Percentiles rank a stretch among this genome's conserved stretches.
phyloP scores from a whole-genome alignment of 768 basidiomycete genomes.

The Xerocomus spinulosus region DNA sequence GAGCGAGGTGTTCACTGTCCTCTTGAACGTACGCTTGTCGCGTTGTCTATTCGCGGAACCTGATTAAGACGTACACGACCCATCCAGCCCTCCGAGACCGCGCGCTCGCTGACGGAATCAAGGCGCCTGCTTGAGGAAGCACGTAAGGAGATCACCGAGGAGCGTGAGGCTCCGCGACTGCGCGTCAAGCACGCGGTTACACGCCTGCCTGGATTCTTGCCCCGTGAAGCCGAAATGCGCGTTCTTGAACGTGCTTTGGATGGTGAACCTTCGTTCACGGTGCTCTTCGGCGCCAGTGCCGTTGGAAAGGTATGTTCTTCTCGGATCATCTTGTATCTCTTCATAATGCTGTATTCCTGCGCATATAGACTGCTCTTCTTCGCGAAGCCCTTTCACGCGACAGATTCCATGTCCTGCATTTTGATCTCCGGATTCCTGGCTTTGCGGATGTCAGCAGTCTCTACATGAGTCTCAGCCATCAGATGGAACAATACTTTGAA shows the following conservation, averaged over 20 bases:
- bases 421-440: slow-evolving; percentile 79
- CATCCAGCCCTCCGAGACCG: slow-evolving; percentile 67
- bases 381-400: slow-evolving; percentile 69
- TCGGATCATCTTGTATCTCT: neutral
- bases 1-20: slow-evolving; percentile 70
- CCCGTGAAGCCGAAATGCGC: slow-evolving; percentile 60
- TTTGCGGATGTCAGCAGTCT: slow-evolving; percentile 78
- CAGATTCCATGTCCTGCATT: slow-evolving; percentile 74
- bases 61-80: slow-evolving; percentile 11
- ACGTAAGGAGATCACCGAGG: slow-evolving; percentile 67
- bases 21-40: slow-evolving; percentile 57
- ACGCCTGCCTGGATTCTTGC: slow-evolving; percentile 68
- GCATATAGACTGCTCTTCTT: slow-evolving; percentile 63
- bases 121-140: slow-evolving; percentile 73
- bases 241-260: slow-evolving; percentile 63
- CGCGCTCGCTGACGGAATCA: slow-evolving; percentile 76
- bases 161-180: slow-evolving; percentile 58
- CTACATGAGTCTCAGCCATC: slow-evolving; percentile 70
- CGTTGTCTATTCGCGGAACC: neutral
- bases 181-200: slow-evolving; percentile 76
- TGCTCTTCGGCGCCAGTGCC: slow-evolving; percentile 76
- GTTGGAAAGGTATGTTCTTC: slow-evolving; percentile 64
- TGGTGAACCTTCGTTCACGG: slow-evolving; percentile 70
- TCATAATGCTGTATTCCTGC: neutral
- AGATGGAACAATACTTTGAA: slow-evolving; percentile 80